Evolutionary conservation across 208 protist genomes (phyloP).

Genomic region (Crithidia acanthocephali): DNA sequence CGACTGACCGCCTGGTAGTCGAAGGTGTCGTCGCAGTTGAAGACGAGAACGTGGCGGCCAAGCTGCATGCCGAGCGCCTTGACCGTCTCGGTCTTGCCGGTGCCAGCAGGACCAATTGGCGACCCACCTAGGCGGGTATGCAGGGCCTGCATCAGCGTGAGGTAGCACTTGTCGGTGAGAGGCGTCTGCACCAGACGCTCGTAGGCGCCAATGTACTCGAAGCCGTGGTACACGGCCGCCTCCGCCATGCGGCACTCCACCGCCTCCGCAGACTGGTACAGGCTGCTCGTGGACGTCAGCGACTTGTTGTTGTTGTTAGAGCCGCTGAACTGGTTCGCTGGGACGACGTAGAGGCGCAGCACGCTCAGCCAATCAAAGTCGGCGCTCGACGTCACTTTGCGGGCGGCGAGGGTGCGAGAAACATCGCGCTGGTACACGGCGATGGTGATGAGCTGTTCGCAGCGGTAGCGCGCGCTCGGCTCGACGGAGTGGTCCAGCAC

Average conservation of each 20-base stretch:
- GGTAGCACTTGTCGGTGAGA: slow-evolving; percentile 99
- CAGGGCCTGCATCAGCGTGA: slow-evolving; percentile 99
- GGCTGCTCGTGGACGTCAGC: not conserved
- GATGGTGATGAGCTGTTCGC: slow-evolving; percentile 98
- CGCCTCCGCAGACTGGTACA: slow-evolving; percentile 32
- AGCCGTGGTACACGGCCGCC: slow-evolving; percentile 96
- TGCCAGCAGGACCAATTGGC: slow-evolving; percentile 98
- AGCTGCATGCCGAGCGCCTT: slow-evolving; percentile 98
- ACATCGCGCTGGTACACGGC: slow-evolving; percentile 99
- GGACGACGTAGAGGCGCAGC: slow-evolving; percentile 94
- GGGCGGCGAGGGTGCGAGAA: slow-evolving; percentile 69
- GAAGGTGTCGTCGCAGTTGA: slow-evolving; percentile 99
- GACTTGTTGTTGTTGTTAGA: slow-evolving; percentile 11
- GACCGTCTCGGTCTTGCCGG: slow-evolving; percentile 99
- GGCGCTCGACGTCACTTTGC: slow-evolving; percentile 45
- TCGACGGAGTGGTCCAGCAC: slow-evolving; percentile 43
- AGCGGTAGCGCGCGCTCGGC: slow-evolving; percentile 78
- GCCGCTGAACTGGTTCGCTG: slow-evolving; percentile 21
- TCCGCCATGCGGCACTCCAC: slow-evolving; percentile 97
- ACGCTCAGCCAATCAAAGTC: slow-evolving; percentile 98
- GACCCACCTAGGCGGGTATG: slow-evolving; percentile 97
- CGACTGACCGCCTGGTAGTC: slow-evolving; percentile 98
- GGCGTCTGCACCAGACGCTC: slow-evolving; percentile 99
- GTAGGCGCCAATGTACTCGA: slow-evolving; percentile 99
- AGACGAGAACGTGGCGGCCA: slow-evolving; percentile 98